These are phyloP conservation scores for Phycomyces nitens DNA, from an alignment of 192 early-diverging fungal genomes.

Conservation along the genomic window DNA sequence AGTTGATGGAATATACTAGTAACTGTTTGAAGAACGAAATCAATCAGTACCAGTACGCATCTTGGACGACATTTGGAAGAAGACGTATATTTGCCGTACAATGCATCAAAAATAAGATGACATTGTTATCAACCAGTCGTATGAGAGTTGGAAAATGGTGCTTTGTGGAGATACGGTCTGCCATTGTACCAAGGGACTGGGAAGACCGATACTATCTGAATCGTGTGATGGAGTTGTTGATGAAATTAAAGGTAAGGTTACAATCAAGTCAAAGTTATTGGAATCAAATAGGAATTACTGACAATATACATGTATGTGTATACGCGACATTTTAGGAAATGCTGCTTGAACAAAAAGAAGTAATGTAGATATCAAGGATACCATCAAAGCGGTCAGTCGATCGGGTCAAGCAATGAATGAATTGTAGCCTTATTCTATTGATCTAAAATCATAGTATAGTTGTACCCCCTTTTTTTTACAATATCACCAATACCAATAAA, in stretches of 20 bases:
- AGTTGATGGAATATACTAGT: slow-evolving; percentile 12
- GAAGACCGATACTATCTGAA: slow-evolving; percentile 10
- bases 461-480: slow-evolving; percentile 8
- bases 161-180: slow-evolving; percentile 10
- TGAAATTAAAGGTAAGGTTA: slow-evolving; percentile 9
- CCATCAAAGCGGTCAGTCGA: slow-evolving; percentile 6
- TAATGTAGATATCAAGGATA: neutral
- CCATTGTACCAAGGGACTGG: slow-evolving; percentile 11
- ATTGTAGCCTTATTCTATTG: slow-evolving; percentile 6
- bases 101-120: slow-evolving; percentile 7
- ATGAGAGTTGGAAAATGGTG: slow-evolving; percentile 7
- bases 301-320: slow-evolving; percentile 9
- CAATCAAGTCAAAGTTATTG: slow-evolving; percentile 11
- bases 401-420: slow-evolving; percentile 9
- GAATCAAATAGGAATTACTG: slow-evolving; percentile 9
- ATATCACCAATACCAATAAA: slow-evolving; percentile 13
- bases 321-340: slow-evolving; percentile 9
- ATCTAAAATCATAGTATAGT: slow-evolving; percentile 12
- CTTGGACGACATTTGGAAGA: slow-evolving; percentile 8
- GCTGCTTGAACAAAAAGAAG: slow-evolving; percentile 6
- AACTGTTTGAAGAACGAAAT: slow-evolving; percentile 11
- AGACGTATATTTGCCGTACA: slow-evolving; percentile 15
- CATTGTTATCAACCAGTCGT: slow-evolving; percentile 11
- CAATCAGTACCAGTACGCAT: slow-evolving; percentile 1
- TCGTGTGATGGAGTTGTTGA: slow-evolving; percentile 9